phyloP scores from a whole-genome alignment of 2,329 filamentous ascomycete species.

The Paramyrothecium sp. region DNA sequence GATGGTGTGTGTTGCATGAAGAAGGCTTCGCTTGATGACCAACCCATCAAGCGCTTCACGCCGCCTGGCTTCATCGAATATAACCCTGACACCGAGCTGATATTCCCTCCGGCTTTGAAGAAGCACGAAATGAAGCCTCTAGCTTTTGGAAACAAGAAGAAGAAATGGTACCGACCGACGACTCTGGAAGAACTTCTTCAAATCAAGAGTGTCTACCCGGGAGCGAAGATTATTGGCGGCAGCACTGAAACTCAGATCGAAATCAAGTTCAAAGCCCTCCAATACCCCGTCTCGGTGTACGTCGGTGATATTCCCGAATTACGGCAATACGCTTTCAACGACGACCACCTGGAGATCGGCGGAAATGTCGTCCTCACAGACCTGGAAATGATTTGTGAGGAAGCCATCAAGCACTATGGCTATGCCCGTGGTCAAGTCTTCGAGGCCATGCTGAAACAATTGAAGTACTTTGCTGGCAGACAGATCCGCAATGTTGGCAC shows the following conservation, averaged over 20 bases:
- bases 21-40: conserved; percentile 45
- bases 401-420: conserved; percentile 80
- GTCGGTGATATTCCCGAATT: conserved; percentile 92
- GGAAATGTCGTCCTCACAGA: conserved; percentile 93
- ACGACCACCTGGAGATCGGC: conserved; percentile 85
- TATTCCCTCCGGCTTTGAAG: conserved; percentile 83
- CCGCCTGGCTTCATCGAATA: conserved; percentile 93
- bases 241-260: conserved; percentile 98
- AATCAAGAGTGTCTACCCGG: conserved; percentile 82
- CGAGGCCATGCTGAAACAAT: conserved; percentile 86
- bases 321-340: conserved; percentile 74
- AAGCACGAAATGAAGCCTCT: conserved; percentile 81
- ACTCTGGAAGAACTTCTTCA: conserved; percentile 84
- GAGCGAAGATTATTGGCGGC: conserved; percentile 91
- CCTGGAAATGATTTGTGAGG: conserved; percentile 77
- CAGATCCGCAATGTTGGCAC: conserved; percentile 98
- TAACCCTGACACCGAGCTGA: conserved; percentile 88
- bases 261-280: conserved; percentile 94
- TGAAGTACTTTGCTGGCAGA: conserved; percentile 90
- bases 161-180: conserved; percentile 89
- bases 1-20: conserved; percentile 68
- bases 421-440: conserved; percentile 72
- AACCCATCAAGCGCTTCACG: conserved; percentile 68
- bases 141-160: conserved; percentile 90
- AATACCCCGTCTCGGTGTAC: conserved; percentile 86